A percentile compares a stretch with the other conserved stretches of the same genome.
Evolutionary conservation across 1,139 yeast genomes (phyloP).

Genomic region (Maudiozyma humilis): DNA sequence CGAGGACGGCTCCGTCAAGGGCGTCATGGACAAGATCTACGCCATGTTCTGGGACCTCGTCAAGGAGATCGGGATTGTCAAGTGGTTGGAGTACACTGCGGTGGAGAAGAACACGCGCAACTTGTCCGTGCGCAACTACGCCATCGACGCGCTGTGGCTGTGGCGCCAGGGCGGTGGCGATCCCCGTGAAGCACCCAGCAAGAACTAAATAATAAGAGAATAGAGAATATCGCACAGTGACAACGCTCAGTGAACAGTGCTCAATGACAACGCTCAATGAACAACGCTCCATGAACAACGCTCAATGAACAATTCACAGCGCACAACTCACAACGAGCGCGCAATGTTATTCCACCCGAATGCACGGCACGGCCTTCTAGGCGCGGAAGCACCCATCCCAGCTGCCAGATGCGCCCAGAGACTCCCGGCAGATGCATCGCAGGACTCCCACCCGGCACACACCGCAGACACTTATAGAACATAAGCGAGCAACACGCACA

Average conservation of each 20-base stretch:
- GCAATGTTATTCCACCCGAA: too few species aligned
- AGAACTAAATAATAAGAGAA: not conserved
- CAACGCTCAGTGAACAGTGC: too few species aligned
- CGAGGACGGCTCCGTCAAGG: constrained; percentile 35
- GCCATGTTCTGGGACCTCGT: constrained; percentile 72
- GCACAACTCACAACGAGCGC: too few species aligned
- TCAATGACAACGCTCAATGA: too few species aligned
- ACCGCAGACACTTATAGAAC: not conserved
- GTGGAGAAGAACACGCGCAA: constrained; percentile 60
- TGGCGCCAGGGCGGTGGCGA: constrained; percentile 78
- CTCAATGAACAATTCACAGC: too few species aligned
- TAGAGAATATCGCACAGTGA: too few species aligned
- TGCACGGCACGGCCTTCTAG: too few species aligned
- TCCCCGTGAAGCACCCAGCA: constrained; percentile 18
- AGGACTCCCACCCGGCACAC: too few species aligned
- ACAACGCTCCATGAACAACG: too few species aligned
- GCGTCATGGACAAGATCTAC: constrained; percentile 32
- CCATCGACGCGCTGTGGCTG: constrained; percentile 89
- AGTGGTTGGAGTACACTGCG: constrained; percentile 63
- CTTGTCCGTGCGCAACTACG: constrained; percentile 73
- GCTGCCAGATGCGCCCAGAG: too few species aligned
- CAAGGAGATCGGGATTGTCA: constrained; percentile 57
- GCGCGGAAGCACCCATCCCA: too few species aligned
- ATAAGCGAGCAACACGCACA: not conserved
- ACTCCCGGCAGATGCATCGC: too few species aligned